Evolutionary conservation across 768 basidiomycete species (phyloP), one percentile per base, ranked within the genome.

Genomic region (Lactarius deliciosus): DNA sequence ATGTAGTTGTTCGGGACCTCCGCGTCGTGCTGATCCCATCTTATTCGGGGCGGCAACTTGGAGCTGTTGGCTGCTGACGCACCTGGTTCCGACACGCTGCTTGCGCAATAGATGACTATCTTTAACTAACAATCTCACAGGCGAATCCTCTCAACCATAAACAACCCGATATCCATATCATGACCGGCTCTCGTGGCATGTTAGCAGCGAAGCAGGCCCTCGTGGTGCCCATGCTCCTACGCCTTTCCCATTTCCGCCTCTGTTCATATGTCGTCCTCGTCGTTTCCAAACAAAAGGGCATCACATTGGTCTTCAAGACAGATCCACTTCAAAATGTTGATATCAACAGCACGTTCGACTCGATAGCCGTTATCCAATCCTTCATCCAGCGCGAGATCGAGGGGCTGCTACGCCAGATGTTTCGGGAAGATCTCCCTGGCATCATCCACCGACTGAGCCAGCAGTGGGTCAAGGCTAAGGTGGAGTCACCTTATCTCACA

Each of bases 221-320:
- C 47, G 90, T 97, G 63, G 97, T 99, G 11, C 97, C 96, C 60
- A 99, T 98, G 96, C 89, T 94, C 28, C 88, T 99, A 60, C 92
- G 95, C 16, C 88, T 99, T 5, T 97, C 95, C n/a, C 87, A 93
- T 74, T 93, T 99, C 79, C 88, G 88, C 68, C 89, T 99, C 41
- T 89, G 87, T 72, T 97, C 96, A 38, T 98, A 98, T 74, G 92
- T 99, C 72, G 96, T 98, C 70, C 87, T 99, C 65, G 96, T 98
- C 72, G 93, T 99, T 64, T 98, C 96, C 30, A 92, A 93, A 71
- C 93, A 95, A 75, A 98, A 98, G 74, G 97, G 97, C 53, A 98
- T 98, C 75, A 98, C 97, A 0, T 87, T 99, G 61, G 97, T 98
- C 30, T 99, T 99, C 86, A 98, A 98, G 80, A 98, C 97, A 41